Base-by-base conservation (phyloP, 2,329 filamentous ascomycete genomes). In the Diaporthe citri region DNA sequence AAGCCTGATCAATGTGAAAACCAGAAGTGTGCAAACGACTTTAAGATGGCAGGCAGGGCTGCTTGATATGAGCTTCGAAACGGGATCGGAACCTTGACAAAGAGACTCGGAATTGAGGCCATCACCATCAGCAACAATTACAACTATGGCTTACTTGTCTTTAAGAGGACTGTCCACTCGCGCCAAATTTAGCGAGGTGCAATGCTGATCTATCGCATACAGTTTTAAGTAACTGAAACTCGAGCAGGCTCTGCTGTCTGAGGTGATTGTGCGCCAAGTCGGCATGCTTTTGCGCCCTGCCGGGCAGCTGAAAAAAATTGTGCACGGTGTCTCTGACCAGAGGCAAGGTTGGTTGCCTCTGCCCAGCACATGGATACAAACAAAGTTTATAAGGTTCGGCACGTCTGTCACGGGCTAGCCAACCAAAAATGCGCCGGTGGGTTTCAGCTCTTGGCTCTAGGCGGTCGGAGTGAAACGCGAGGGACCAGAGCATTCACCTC, bases 331-430 rank as follows among this genome's bases (percentile, higher is more conserved):
- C 17, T 9, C 25, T 17, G 13, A 36, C 34, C 31, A 39, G 46
- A 39, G 46, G 48, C 62, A 39, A 39, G 31, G 22, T 6, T 28
- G n/a, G 28, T 28, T 52, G 46, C n/a, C 4, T 36, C 6, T 52
- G 20, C 46, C 62, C 10, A 36, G 31, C 22, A 52, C 20, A 12
- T 25, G 62, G 22, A 22, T 36, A 20, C 31, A 36, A 34, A 20
- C 22, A 39, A 20, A 52, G 12, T 67, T 52, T 67, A 67, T 67
- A 67, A 67, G 64, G 64, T 67, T 67, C 64, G 34, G 46, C 46
- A n/a, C n/a, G 46, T n/a, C 6, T 52, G 64, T 20, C 31, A 17
- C 48, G 46, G 46, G n/a, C 28, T 36, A 39, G 20, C 43, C 43
- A 46, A 48, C 60, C 4, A 67, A 52, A 59, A 52, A 28, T 22